Evolutionary conservation across 208 protist species (phyloP), one percentile per base, ranked within the genome.

Genomic region (Willaertia magna): DNA sequence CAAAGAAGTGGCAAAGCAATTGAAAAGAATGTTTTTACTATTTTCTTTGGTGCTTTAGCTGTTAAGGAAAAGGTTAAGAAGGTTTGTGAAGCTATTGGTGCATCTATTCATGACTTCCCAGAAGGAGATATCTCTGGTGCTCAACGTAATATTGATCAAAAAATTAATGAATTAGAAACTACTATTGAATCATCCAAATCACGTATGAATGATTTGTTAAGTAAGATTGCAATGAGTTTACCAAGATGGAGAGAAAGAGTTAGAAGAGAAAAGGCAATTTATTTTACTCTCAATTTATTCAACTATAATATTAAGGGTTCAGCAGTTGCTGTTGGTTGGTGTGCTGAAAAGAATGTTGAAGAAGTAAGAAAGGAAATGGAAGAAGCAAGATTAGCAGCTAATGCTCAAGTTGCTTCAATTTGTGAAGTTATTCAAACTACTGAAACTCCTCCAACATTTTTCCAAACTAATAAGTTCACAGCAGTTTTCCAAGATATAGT

Each of bases 381-480:
- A 39, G 89, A 93, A 88, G 94, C 91, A 59, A 94, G 93, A 87
- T 88, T 91, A 85, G 86, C 91, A 48, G 93, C 91, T 88, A 92
- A 90, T 79, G 95, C 94, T 85, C 91, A 96, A 74, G 95, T 97
- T 16, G 87, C 89, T 78, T 95, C 97, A 9, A 94, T 99, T 81
- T 85, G 98, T 42, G 96, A 97, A 85, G 90, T 95, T 61, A 74
- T 98, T 40, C 82, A 78, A 43, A 95, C 94, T 43, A 89, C 89
- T 75, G 93, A 96, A 79, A 93, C 91, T 48, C 97, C 97, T 49
- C 98, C 98, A 30, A 99, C 98, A 11, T 97, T 94, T 90, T 98
- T 99, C 90, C 89, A 92, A 86, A 97, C 94, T 9, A 99, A 98
- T 91, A 98, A 98, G 87, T 97, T 98, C 87, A 99, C 96, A 79